Percentiles rank a stretch among this genome's conserved stretches.
Evolutionary conservation across 2,329 filamentous ascomycete genomes (phyloP).

Genomic region (Aspergillus ustus): DNA sequence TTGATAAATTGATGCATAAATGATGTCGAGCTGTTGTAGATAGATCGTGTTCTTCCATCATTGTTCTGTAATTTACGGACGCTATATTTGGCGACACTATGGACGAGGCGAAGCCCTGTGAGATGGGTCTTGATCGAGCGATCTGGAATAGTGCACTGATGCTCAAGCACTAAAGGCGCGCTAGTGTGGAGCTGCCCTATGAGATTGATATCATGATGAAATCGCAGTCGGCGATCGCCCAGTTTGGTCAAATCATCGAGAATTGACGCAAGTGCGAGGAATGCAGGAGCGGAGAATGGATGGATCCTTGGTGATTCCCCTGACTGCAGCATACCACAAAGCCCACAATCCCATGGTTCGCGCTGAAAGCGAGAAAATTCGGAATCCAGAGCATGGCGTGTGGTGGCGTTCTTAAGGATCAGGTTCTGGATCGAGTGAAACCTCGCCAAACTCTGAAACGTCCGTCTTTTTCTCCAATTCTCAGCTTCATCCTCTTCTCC

Average conservation of each 20-base stretch:
- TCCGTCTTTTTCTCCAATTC: background rate
- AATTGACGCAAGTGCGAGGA: background rate
- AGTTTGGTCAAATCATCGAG: background rate
- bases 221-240: background rate
- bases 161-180: background rate
- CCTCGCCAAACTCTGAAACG: background rate
- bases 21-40: background rate
- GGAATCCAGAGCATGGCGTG: background rate
- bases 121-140: background rate
- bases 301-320: background rate
- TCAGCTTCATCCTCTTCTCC: background rate
- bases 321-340: background rate
- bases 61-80: background rate
- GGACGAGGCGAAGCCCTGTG: background rate
- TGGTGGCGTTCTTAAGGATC: background rate
- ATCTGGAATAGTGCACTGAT: constrained; percentile 2
- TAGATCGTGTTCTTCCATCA: background rate
- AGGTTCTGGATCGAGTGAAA: background rate
- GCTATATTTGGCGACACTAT: background rate
- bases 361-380: background rate
- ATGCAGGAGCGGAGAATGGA: constrained; percentile 1
- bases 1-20: background rate
- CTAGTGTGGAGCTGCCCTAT: constrained; percentile 3
- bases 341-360: background rate
- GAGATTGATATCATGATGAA: background rate